Evolutionary conservation across 164 flowering plant genomes (phyloP).

Genomic region (Chloranthus sessilifolius): DNA sequence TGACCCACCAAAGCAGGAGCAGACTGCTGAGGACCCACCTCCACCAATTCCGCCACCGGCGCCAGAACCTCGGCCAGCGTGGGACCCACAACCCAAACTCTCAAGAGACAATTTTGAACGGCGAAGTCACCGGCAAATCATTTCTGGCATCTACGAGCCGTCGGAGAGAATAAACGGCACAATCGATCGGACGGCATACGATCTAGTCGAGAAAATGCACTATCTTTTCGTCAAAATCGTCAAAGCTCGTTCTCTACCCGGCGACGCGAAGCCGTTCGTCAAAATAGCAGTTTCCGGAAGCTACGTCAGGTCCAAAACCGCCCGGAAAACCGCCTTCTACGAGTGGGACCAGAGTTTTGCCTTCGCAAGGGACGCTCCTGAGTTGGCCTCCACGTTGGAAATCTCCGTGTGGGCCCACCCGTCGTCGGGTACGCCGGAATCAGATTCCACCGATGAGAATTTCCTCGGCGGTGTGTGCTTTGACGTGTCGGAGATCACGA

Average conservation of each 20-base stretch:
- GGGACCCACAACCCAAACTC: constrained; percentile 17
- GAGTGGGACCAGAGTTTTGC: constrained; percentile 96
- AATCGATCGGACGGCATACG: constrained; percentile 53
- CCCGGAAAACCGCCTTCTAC: constrained; percentile 42
- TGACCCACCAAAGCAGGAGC: neutral
- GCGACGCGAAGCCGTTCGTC: constrained; percentile 44
- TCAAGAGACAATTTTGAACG: constrained; percentile 24
- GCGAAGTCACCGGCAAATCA: constrained; percentile 30
- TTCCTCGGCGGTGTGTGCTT: constrained; percentile 86
- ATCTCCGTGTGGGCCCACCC: constrained; percentile 49
- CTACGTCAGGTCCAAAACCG: constrained; percentile 46
- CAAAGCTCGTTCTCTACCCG: constrained; percentile 66
- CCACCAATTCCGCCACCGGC: neutral
- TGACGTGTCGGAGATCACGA: constrained; percentile 64
- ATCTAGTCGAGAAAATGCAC: constrained; percentile 92
- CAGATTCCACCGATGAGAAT: constrained; percentile 9
- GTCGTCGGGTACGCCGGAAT: constrained; percentile 1
- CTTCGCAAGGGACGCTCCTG: constrained; percentile 47
- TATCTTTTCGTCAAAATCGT: constrained; percentile 74
- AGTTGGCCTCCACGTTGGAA: constrained; percentile 52
- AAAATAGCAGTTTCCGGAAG: constrained; percentile 40
- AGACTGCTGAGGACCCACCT: neutral
- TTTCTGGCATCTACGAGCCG: constrained; percentile 27
- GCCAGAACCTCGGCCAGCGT: neutral
- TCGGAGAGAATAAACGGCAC: constrained; percentile 22